A percentile compares a stretch with the other conserved stretches of the same genome.
Evolutionary conservation across 1,284 basidiomycete genomes (phyloP).

Genomic region (Ceratorhiza oryzae-sativae): DNA sequence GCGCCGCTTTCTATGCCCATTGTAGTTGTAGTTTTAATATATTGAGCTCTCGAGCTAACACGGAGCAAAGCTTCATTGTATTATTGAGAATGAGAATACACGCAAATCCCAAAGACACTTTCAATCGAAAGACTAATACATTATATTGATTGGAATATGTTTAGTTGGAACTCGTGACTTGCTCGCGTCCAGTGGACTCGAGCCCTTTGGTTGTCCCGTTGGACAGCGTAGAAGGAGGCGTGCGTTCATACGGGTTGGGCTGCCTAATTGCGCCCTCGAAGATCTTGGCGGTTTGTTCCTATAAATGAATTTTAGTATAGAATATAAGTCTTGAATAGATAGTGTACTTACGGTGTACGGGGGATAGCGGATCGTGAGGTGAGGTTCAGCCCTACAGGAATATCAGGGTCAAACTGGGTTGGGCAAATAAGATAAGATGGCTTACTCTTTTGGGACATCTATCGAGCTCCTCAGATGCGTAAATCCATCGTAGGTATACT

Average conservation of each 20-base stretch:
- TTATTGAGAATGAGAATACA: not conserved
- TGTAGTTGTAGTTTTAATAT: slow-evolving; percentile 39
- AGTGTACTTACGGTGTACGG: slow-evolving; percentile 33
- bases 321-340: not conserved
- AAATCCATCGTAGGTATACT: slow-evolving; percentile 39
- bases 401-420: not conserved
- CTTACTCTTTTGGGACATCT: slow-evolving; percentile 41
- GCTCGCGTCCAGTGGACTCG: not conserved
- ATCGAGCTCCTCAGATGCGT: slow-evolving; percentile 38
- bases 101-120: not conserved
- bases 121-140: not conserved
- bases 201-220: not conserved
- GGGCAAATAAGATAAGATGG: not conserved
- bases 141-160: not conserved
- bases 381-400: slow-evolving; percentile 29
- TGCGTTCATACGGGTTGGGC: slow-evolving; percentile 30
- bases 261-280: slow-evolving; percentile 27
- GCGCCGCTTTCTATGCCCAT: slow-evolving; percentile 26
- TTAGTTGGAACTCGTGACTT: slow-evolving; percentile 4
- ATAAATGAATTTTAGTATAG: not conserved
- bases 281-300: slow-evolving; percentile 29
- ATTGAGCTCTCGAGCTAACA: slow-evolving; percentile 7
- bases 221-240: not conserved
- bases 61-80: not conserved
- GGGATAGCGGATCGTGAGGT: slow-evolving; percentile 38